Conservation (phyloP, 1,284 basidiomycete genomes). For the Fomitiporia mediterranea region DNA sequence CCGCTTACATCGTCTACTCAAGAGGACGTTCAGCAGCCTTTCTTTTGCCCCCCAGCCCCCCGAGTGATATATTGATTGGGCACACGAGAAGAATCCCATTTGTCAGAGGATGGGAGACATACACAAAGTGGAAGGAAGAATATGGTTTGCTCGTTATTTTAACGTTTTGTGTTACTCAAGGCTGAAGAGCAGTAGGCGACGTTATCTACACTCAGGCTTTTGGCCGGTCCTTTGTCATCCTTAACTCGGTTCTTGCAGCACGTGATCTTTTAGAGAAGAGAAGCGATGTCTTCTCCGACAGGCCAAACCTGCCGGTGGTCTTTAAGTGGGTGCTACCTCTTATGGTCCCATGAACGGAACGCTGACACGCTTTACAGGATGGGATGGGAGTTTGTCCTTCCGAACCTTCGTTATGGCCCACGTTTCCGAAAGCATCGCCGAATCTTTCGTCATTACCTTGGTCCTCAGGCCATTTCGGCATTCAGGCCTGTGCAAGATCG, state of each 20-base stretch:
- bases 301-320: slow-evolving; percentile 29
- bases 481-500: slow-evolving; percentile 26
- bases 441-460: slow-evolving; percentile 29
- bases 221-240: slow-evolving; percentile 32
- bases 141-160: slow-evolving; percentile 29
- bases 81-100: slow-evolving; percentile 30
- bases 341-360: no score
- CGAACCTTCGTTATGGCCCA: slow-evolving; percentile 27
- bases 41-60: slow-evolving; percentile 35
- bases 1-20: no score
- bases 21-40: no score
- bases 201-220: slow-evolving; percentile 33
- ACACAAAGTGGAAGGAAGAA: slow-evolving; percentile 30
- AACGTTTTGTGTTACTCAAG: no score
- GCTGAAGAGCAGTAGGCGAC: slow-evolving; percentile 28
- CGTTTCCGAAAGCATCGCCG: slow-evolving; percentile 30
- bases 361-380: slow-evolving; percentile 20
- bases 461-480: slow-evolving; percentile 20
- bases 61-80: slow-evolving; percentile 29
- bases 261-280: slow-evolving; percentile 38
- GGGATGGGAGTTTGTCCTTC: slow-evolving; percentile 25
- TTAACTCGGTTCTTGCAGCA: slow-evolving; percentile 33
- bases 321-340: no score
- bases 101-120: slow-evolving; percentile 27
- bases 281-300: slow-evolving; percentile 35